Evolutionary conservation across 2,329 filamentous ascomycete species (phyloP).

Genomic region (Aplosporella prunicola): DNA sequence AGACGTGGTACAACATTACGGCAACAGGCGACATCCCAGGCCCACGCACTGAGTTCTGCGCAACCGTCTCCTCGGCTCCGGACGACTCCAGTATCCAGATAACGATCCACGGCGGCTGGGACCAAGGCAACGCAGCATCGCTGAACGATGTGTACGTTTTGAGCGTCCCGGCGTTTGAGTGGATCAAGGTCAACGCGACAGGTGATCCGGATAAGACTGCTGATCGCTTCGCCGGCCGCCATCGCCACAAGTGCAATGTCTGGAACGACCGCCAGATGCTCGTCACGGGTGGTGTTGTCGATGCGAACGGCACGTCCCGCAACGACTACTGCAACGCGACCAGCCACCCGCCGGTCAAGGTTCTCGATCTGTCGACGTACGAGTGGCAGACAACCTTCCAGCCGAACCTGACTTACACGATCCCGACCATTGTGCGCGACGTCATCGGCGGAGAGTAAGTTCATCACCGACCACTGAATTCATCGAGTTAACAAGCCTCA

Average conservation of each 20-base stretch:
- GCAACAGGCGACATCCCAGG: slow-evolving; percentile 8
- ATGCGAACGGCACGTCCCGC: slow-evolving; percentile 2
- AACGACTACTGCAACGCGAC: slow-evolving; percentile 1
- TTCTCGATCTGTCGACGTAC: slow-evolving; percentile 3
- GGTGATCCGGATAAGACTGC: slow-evolving; percentile 4
- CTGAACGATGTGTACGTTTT: slow-evolving; percentile 4
- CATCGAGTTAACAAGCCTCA: not conserved
- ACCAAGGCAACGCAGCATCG: slow-evolving; percentile 1
- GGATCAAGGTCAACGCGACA: slow-evolving; percentile 7
- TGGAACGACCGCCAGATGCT: slow-evolving; percentile 10
- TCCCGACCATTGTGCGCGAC: not conserved
- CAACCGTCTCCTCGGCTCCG: slow-evolving; percentile 6
- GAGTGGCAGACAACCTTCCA: slow-evolving; percentile 8
- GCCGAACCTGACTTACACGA: not conserved
- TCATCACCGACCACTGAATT: not conserved
- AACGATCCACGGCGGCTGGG: slow-evolving; percentile 10
- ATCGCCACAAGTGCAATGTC: slow-evolving; percentile 5
- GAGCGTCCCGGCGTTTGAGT: slow-evolving; percentile 7
- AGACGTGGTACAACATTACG: slow-evolving; percentile 6
- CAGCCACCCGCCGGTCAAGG: slow-evolving; percentile 2
- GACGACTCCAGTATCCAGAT: slow-evolving; percentile 9
- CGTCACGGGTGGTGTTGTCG: slow-evolving; percentile 7
- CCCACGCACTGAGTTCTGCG: slow-evolving; percentile 1
- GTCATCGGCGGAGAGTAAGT: slow-evolving; percentile 9
- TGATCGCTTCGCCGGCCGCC: not conserved